These are phyloP conservation scores for Cystobasidium sp. DNA, from an alignment of 1,284 basidiomycete species.

Conservation along the genomic window DNA sequence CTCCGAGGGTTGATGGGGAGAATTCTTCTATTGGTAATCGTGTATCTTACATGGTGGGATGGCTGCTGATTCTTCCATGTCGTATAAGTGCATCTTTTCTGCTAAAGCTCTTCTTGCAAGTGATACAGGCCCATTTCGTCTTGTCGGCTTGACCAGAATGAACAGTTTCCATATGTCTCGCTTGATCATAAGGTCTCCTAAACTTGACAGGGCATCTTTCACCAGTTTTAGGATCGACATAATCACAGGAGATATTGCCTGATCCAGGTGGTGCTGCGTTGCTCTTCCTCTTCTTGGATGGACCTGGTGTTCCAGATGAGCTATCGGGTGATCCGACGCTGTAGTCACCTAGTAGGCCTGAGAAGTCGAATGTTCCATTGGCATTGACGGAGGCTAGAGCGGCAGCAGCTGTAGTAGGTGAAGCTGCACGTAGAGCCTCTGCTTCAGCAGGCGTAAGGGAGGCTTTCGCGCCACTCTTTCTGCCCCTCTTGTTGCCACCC, in stretches of 20 bases:
- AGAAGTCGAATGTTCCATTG: slow-evolving; percentile 22
- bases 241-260: slow-evolving; percentile 31
- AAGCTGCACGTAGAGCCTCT: slow-evolving; percentile 24
- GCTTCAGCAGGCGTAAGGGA: slow-evolving; percentile 21
- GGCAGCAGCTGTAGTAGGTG: slow-evolving; percentile 34
- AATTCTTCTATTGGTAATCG: no score
- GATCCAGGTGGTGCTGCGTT: slow-evolving; percentile 36
- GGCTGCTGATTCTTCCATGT: slow-evolving; percentile 39
- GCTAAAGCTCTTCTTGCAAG: slow-evolving; percentile 40
- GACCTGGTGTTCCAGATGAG: slow-evolving; percentile 20
- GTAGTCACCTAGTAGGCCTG: slow-evolving; percentile 8
- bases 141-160: slow-evolving; percentile 18
- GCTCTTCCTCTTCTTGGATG: slow-evolving; percentile 18
- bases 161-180: slow-evolving; percentile 42
- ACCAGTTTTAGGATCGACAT: slow-evolving; percentile 40
- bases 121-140: slow-evolving; percentile 33
- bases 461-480: slow-evolving; percentile 9
- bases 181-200: slow-evolving; percentile 43
- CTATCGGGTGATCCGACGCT: slow-evolving; percentile 10
- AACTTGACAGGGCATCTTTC: slow-evolving; percentile 31
- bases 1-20: not conserved
- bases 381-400: slow-evolving; percentile 27
- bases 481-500: slow-evolving; percentile 14
- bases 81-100: slow-evolving; percentile 43
- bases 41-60: slow-evolving; percentile 22